These are phyloP conservation scores for Fusarium sp. DNA, from an alignment of 2,329 filamentous ascomycete genomes.

Conservation along the genomic window DNA sequence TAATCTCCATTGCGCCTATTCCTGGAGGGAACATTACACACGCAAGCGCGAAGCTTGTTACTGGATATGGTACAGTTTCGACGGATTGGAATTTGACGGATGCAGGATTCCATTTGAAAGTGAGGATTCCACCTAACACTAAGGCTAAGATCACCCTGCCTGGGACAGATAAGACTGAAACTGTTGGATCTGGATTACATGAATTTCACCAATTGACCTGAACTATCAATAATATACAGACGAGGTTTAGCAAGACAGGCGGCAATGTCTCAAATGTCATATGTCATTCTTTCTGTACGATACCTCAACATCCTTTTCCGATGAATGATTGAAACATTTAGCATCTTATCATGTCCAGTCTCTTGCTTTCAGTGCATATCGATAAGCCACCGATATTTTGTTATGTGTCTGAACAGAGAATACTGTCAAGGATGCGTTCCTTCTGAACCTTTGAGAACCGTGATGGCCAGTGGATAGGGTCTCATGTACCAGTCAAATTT, in stretches of 20 bases:
- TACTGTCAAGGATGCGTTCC: too few relatives aligned
- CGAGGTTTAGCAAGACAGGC: rapidly evolving
- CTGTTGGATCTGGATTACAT: background rate
- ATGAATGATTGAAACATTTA: too few relatives aligned
- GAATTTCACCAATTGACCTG: background rate
- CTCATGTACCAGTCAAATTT: too few relatives aligned
- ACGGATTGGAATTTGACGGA: background rate
- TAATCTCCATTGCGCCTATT: background rate
- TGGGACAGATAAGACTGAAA: background rate
- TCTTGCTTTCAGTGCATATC: too few relatives aligned
- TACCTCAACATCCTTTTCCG: too few relatives aligned
- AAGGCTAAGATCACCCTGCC: background rate
- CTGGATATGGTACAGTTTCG: background rate
- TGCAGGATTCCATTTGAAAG: background rate
- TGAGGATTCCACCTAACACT: background rate
- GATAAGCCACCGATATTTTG: too few relatives aligned
- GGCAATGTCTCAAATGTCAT: too few relatives aligned
- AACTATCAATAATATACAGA: background rate
- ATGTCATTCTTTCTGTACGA: too few relatives aligned
- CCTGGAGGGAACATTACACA: background rate
- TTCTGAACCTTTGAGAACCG: too few relatives aligned
- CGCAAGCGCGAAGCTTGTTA: background rate
- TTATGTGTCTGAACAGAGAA: too few relatives aligned
- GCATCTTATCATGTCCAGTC: rapidly evolving
- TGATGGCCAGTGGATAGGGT: too few relatives aligned